phyloP scores from a whole-genome alignment of 495 filamentous ascomycete genomes.

The Penicillium odoratum region DNA sequence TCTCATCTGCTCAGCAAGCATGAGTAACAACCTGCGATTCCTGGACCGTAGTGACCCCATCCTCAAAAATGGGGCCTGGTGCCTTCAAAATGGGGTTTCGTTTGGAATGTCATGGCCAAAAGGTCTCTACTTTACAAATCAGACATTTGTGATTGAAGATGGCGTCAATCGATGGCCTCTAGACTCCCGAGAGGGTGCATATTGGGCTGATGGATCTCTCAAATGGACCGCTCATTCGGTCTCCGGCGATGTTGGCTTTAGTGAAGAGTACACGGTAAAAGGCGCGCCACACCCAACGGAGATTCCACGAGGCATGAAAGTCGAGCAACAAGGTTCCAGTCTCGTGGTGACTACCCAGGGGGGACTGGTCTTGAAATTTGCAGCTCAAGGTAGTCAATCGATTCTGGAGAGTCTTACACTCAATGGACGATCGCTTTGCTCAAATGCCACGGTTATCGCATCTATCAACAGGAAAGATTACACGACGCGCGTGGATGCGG shows the following conservation, averaged over 20 bases:
- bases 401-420: slow-evolving; percentile 13
- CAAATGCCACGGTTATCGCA: slow-evolving; percentile 14
- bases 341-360: slow-evolving; percentile 5
- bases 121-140: slow-evolving; percentile 15
- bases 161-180: slow-evolving; percentile 13
- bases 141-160: slow-evolving; percentile 20
- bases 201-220: slow-evolving; percentile 23
- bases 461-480: slow-evolving; percentile 15
- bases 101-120: slow-evolving; percentile 26
- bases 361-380: slow-evolving; percentile 14
- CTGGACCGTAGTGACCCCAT: slow-evolving; percentile 16
- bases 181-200: slow-evolving; percentile 25
- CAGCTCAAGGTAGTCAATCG: slow-evolving; percentile 4
- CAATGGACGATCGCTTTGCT: slow-evolving; percentile 11
- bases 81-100: slow-evolving; percentile 16
- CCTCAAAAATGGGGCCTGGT: neutral
- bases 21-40: slow-evolving; percentile 21
- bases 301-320: neutral
- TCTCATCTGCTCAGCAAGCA: neutral
- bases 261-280: slow-evolving; percentile 13
- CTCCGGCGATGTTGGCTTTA: slow-evolving; percentile 14
- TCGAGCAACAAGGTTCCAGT: neutral
- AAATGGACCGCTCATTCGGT: slow-evolving; percentile 23
- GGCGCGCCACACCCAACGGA: neutral
- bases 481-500: slow-evolving; percentile 3